phyloP scores from a whole-genome alignment of 2,329 filamentous ascomycete species.

The Alternaria conjuncta region DNA sequence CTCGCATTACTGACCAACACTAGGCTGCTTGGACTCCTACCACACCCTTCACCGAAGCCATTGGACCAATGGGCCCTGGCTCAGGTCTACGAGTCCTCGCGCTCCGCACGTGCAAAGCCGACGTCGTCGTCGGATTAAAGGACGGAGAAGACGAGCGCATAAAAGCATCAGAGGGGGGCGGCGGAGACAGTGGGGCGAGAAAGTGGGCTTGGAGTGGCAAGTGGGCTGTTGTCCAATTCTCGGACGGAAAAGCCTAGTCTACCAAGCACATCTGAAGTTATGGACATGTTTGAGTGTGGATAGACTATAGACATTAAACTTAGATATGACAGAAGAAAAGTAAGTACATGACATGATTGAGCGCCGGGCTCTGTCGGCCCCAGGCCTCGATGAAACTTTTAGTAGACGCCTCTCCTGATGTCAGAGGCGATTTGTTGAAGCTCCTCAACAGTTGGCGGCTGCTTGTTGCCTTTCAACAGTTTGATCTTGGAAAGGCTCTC shows the following conservation, averaged over 20 bases:
- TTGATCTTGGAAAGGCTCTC: constrained; percentile 1
- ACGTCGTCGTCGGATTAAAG: constrained; percentile 89
- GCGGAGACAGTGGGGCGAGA: constrained; percentile 71
- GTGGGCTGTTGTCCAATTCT: constrained; percentile 93
- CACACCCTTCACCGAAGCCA: constrained; percentile 81
- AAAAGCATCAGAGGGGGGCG: constrained; percentile 69
- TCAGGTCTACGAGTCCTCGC: constrained; percentile 87
- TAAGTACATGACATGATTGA: neutral
- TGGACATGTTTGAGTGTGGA: neutral
- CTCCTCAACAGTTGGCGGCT: constrained; percentile 30
- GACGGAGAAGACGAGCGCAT: constrained; percentile 84
- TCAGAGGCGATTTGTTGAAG: constrained; percentile 31
- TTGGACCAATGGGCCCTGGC: constrained; percentile 81
- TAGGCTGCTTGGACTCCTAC: constrained; percentile 83
- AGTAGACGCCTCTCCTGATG: constrained; percentile 28
- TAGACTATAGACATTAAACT: neutral
- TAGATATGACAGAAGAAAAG: neutral
- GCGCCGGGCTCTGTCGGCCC: neutral
- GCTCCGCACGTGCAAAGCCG: constrained; percentile 93
- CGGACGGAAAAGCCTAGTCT: constrained; percentile 64
- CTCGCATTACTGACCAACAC: constrained; percentile 11
- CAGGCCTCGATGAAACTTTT: neutral
- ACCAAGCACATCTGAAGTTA: neutral
- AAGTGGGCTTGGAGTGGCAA: constrained; percentile 97
- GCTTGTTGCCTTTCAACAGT: neutral